Conservation (phyloP, 495 filamentous ascomycete genomes). For the Pseudoneurospora amorphoporcata region DNA sequence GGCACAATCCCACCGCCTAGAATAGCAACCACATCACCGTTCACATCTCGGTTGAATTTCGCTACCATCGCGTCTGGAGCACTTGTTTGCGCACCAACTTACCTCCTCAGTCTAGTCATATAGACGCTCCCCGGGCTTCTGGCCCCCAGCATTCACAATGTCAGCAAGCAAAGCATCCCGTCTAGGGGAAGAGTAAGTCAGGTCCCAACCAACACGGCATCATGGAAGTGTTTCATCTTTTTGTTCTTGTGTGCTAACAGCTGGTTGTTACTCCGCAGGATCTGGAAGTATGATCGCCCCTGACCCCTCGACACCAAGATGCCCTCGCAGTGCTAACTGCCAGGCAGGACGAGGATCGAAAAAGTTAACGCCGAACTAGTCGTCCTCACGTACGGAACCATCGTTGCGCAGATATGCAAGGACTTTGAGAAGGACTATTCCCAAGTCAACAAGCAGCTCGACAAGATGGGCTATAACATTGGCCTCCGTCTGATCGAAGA, state of each 20-base stretch:
- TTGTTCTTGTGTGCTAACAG: not conserved
- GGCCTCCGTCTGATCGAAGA: conserved; percentile 94
- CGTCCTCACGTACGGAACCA: conserved; percentile 94
- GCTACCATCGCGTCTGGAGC: too few relatives aligned
- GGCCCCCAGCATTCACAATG: conserved; percentile 33
- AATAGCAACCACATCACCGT: not conserved
- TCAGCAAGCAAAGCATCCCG: conserved; percentile 83
- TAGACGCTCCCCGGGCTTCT: not conserved
- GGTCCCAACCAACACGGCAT: not conserved
- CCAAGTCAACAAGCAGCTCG: conserved; percentile 92
- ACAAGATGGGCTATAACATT: conserved; percentile 99
- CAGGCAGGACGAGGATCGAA: conserved; percentile 50
- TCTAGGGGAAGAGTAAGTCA: conserved; percentile 90
- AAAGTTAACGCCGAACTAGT: conserved; percentile 87
- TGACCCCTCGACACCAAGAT: not conserved
- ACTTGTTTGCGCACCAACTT: too few relatives aligned
- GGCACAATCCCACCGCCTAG: conserved; percentile 15
- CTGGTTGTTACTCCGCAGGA: conserved; percentile 39
- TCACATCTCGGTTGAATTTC: not conserved
- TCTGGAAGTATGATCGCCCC: conserved; percentile 80
- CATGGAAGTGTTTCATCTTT: not conserved
- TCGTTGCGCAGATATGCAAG: conserved; percentile 91
- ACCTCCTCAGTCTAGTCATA: not conserved
- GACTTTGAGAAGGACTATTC: conserved; percentile 89
- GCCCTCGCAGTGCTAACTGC: conserved; percentile 2